Evolutionary conservation across 805 yeast species (phyloP).

Genomic region (Yamadazyma kitorensis): DNA sequence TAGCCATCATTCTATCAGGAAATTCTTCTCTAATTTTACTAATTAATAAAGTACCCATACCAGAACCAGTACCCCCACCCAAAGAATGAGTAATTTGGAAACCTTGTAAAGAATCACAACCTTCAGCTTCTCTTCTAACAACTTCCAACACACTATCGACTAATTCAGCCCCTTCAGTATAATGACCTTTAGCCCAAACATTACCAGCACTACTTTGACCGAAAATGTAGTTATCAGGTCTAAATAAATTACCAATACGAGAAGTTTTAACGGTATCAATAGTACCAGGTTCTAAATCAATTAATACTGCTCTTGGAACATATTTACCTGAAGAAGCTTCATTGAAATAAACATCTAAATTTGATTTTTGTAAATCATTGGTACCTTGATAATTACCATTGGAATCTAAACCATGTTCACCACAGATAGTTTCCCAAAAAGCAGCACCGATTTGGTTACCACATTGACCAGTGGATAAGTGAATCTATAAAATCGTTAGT

Average conservation of each 20-base stretch:
- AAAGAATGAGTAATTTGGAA: slow-evolving; percentile 71
- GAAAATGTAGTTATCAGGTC: slow-evolving; percentile 87
- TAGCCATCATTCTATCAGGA: slow-evolving; percentile 95
- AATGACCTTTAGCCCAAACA: slow-evolving; percentile 97
- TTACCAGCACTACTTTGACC: slow-evolving; percentile 95
- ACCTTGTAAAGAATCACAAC: slow-evolving; percentile 89
- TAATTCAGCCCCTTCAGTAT: slow-evolving; percentile 94
- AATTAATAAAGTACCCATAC: slow-evolving; percentile 88
- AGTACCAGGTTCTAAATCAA: slow-evolving; percentile 93
- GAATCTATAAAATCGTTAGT: slow-evolving; percentile 53
- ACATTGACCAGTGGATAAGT: slow-evolving; percentile 96
- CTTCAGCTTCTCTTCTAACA: slow-evolving; percentile 91
- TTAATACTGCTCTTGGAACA: slow-evolving; percentile 90
- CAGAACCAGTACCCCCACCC: slow-evolving; percentile 92
- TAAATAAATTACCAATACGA: slow-evolving; percentile 77
- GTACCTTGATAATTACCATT: slow-evolving; percentile 68
- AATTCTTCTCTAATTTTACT: slow-evolving; percentile 87
- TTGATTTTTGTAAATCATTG: slow-evolving; percentile 42
- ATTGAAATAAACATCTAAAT: slow-evolving; percentile 80
- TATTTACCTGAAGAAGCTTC: slow-evolving; percentile 86
- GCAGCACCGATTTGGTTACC: slow-evolving; percentile 98
- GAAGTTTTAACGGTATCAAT: slow-evolving; percentile 82
- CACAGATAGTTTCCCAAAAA: slow-evolving; percentile 89
- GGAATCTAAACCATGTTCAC: slow-evolving; percentile 78
- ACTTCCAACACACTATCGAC: slow-evolving; percentile 88